These are phyloP conservation scores for Truncatella angustata DNA, from an alignment of 2,329 filamentous ascomycete species.

Conservation along the genomic window DNA sequence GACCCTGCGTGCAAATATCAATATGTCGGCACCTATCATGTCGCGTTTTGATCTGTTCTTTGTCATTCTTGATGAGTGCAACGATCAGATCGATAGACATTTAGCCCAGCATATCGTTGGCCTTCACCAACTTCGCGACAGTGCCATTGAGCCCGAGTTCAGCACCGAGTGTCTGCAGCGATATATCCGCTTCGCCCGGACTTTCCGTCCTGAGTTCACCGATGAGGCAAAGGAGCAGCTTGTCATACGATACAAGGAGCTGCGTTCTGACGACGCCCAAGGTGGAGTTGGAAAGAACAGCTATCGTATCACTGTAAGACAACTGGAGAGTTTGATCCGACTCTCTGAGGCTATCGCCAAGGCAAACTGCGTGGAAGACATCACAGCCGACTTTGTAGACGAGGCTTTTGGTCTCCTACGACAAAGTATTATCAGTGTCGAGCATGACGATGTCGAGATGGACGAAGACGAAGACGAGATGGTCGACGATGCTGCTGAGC, in stretches of 20 bases:
- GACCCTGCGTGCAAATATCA: slow-evolving; percentile 90
- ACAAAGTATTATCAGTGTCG: slow-evolving; percentile 95
- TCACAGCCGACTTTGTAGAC: slow-evolving; percentile 78
- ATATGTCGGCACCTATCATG: slow-evolving; percentile 99
- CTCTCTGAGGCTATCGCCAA: slow-evolving; percentile 97
- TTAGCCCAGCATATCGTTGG: slow-evolving; percentile 92
- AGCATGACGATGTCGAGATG: slow-evolving; percentile 95
- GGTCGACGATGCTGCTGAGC: slow-evolving; percentile 43
- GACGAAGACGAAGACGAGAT: slow-evolving; percentile 72
- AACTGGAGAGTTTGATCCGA: slow-evolving; percentile 93
- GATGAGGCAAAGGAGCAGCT: slow-evolving; percentile 81
- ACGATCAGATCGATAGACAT: slow-evolving; percentile 85
- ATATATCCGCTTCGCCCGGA: slow-evolving; percentile 94
- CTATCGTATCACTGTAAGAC: slow-evolving; percentile 95
- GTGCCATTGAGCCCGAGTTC: slow-evolving; percentile 88
- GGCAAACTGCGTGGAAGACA: slow-evolving; percentile 91
- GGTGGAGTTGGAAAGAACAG: slow-evolving; percentile 92
- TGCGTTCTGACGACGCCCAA: slow-evolving; percentile 88
- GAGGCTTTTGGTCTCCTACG: slow-evolving; percentile 90
- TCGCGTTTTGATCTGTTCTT: slow-evolving; percentile 99
- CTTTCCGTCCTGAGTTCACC: slow-evolving; percentile 91
- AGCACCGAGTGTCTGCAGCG: slow-evolving; percentile 94
- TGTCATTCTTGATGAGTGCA: slow-evolving; percentile 94
- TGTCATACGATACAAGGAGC: slow-evolving; percentile 92
- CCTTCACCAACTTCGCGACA: slow-evolving; percentile 89